Conservation (phyloP, 164 flowering plant genomes). For the Paratinospora sagittata region DNA sequence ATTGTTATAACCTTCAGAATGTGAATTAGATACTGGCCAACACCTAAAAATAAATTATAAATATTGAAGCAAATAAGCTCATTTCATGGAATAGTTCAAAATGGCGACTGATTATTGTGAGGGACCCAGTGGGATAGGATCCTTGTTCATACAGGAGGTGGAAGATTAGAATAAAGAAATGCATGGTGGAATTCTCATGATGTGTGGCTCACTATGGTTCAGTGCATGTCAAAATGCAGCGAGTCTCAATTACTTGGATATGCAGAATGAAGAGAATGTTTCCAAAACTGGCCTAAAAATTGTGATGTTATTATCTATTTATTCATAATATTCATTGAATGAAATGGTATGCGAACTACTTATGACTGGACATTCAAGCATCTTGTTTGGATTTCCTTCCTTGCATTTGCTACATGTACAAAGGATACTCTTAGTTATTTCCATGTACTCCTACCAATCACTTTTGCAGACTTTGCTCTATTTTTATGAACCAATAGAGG, state of each 20-base stretch:
- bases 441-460: not conserved
- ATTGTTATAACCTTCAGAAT: not conserved
- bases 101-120: not conserved
- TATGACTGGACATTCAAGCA: not conserved
- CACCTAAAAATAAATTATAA: not conserved
- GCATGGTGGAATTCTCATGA: not conserved
- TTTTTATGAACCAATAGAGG: constrained; percentile 80
- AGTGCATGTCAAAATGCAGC: not conserved
- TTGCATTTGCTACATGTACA: not conserved
- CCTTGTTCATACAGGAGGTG: not conserved
- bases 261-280: not conserved
- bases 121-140: not conserved
- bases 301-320: not conserved
- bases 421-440: not conserved
- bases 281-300: not conserved
- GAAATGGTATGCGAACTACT: not conserved
- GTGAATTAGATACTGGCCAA: not conserved
- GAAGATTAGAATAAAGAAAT: not conserved
- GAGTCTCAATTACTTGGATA: not conserved
- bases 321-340: not conserved
- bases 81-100: not conserved
- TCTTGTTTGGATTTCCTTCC: not conserved
- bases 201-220: not conserved
- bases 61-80: not conserved
- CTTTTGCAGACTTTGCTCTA: constrained; percentile 79